Conservation (phyloP, 371 early-diverging fungal genomes). For the Coemansia linderi region DNA sequence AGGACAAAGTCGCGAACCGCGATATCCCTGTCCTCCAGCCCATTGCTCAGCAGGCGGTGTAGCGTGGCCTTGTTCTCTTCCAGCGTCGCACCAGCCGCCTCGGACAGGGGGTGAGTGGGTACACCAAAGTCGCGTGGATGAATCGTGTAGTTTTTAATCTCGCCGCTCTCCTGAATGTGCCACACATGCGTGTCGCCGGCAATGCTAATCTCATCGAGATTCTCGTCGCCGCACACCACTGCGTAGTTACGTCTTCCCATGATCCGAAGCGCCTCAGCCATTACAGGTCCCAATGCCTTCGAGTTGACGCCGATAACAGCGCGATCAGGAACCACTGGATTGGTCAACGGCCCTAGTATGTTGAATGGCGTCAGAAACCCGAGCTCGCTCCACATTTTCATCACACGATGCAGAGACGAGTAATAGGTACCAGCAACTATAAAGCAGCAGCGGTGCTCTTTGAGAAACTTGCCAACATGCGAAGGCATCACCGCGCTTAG, state of each 20-base stretch:
- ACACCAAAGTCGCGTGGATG: slow-evolving; percentile 89
- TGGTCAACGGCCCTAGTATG: slow-evolving; percentile 85
- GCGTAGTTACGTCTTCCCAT: slow-evolving; percentile 72
- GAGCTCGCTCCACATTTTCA: slow-evolving; percentile 74
- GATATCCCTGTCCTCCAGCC: slow-evolving; percentile 46
- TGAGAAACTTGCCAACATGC: slow-evolving; percentile 64
- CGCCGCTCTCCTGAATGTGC: slow-evolving; percentile 55
- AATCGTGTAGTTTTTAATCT: slow-evolving; percentile 66
- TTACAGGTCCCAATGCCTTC: slow-evolving; percentile 69
- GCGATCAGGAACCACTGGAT: slow-evolving; percentile 78
- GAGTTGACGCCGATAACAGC: slow-evolving; percentile 88
- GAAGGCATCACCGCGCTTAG: slow-evolving; percentile 67
- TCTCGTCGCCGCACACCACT: slow-evolving; percentile 64
- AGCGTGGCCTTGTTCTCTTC: slow-evolving; percentile 74
- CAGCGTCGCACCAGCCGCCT: slow-evolving; percentile 82
- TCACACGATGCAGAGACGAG: slow-evolving; percentile 83
- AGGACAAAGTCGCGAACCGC: slow-evolving; percentile 90
- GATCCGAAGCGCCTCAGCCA: slow-evolving; percentile 80
- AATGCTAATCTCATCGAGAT: slow-evolving; percentile 52
- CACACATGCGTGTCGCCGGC: slow-evolving; percentile 53
- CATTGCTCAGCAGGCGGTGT: slow-evolving; percentile 63
- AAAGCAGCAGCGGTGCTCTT: slow-evolving; percentile 79
- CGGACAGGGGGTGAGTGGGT: slow-evolving; percentile 66
- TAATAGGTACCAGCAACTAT: slow-evolving; percentile 90
- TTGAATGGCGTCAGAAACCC: slow-evolving; percentile 92